Evolutionary conservation across 2,329 filamentous ascomycete species (phyloP).

Genomic region (Hymenoscyphus salicellus): DNA sequence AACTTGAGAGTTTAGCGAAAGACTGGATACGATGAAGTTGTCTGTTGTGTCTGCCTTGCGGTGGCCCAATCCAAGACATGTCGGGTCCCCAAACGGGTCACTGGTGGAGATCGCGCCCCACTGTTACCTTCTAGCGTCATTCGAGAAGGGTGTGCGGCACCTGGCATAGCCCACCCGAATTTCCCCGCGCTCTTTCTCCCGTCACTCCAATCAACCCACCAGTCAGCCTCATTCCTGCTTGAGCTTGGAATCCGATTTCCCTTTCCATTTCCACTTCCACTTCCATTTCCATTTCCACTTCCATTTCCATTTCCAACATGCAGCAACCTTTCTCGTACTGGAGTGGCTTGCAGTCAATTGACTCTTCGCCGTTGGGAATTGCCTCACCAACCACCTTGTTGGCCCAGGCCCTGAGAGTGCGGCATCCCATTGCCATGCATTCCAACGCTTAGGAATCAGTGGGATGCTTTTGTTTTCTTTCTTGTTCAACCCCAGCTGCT

Average conservation of each 20-base stretch:
- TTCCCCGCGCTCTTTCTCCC: neutral
- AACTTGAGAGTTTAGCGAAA: neutral
- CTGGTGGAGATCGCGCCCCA: too few species aligned
- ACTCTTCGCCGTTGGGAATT: neutral
- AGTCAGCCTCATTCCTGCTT: neutral
- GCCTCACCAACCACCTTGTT: neutral
- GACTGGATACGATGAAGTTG: neutral
- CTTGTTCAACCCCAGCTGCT: neutral
- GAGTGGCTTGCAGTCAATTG: too few species aligned
- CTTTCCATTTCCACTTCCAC: too few species aligned
- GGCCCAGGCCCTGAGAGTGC: too few species aligned
- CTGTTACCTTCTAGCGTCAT: neutral
- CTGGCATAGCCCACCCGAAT: neutral
- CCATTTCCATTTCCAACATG: too few species aligned
- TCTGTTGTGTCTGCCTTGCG: conserved; percentile 6
- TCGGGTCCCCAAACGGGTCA: too few species aligned
- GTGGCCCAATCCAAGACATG: neutral
- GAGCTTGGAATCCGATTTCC: neutral
- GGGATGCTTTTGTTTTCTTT: too few species aligned
- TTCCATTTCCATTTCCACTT: too few species aligned
- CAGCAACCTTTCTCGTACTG: neutral
- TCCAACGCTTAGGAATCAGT: neutral
- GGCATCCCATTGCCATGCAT: neutral
- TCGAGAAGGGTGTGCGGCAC: neutral
- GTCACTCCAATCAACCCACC: neutral